Percentiles rank a stretch among this genome's conserved stretches.
These are phyloP conservation scores for Teunomyces atbi DNA, from an alignment of 805 yeast species.

Conservation along the genomic window DNA sequence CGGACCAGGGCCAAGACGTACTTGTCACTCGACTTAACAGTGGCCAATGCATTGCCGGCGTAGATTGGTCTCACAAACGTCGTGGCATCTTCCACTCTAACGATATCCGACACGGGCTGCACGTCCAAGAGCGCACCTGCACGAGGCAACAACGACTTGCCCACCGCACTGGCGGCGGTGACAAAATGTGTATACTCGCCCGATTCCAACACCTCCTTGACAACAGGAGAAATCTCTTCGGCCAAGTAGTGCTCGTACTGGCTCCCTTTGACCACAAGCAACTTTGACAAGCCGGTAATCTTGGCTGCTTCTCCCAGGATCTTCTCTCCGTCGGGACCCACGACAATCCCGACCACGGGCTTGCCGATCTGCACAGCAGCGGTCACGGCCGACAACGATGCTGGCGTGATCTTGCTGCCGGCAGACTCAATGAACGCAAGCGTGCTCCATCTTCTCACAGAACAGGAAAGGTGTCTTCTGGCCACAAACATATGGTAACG, in stretches of 20 bases:
- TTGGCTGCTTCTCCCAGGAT: slow-evolving; percentile 49
- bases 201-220: slow-evolving; percentile 45
- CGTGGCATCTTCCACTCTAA: slow-evolving; percentile 58
- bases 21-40: slow-evolving; percentile 69
- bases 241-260: slow-evolving; percentile 72
- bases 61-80: slow-evolving; percentile 92
- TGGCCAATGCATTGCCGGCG: slow-evolving; percentile 91
- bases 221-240: slow-evolving; percentile 74
- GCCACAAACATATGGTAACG: slow-evolving; percentile 6
- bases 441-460: slow-evolving; percentile 41
- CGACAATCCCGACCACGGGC: slow-evolving; percentile 75
- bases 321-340: slow-evolving; percentile 60
- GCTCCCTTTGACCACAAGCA: slow-evolving; percentile 55
- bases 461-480: slow-evolving; percentile 48
- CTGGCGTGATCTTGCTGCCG: slow-evolving; percentile 56
- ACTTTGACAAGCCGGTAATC: slow-evolving; percentile 52
- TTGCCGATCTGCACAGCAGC: slow-evolving; percentile 79
- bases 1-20: slow-evolving; percentile 74
- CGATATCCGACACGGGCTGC: slow-evolving; percentile 86
- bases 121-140: slow-evolving; percentile 79
- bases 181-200: slow-evolving; percentile 67
- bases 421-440: slow-evolving; percentile 69
- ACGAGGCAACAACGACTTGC: slow-evolving; percentile 84
- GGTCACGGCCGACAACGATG: slow-evolving; percentile 66
- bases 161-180: slow-evolving; percentile 80